These are phyloP conservation scores for Pestalotiopsis sp. DNA, from an alignment of 2,329 filamentous ascomycete genomes.

Conservation along the genomic window DNA sequence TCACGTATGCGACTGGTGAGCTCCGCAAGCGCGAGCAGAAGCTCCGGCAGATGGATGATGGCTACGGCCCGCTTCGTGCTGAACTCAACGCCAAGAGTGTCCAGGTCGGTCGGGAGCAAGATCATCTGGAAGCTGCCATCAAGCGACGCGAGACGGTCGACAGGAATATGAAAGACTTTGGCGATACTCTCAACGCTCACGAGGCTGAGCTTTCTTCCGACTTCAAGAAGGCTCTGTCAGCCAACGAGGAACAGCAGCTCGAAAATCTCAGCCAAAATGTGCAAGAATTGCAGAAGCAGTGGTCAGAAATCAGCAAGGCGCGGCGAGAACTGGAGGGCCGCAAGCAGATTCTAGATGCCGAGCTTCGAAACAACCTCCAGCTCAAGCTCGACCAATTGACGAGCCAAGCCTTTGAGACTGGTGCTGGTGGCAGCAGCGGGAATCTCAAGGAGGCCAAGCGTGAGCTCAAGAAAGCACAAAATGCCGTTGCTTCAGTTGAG, in stretches of 20 bases:
- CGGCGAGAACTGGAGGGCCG: conserved; percentile 78
- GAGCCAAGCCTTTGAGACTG: conserved; percentile 71
- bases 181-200: conserved; percentile 75
- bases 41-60: conserved; percentile 76
- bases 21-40: conserved; percentile 82
- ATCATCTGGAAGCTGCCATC: conserved; percentile 72
- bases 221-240: conserved; percentile 87
- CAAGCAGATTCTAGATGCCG: conserved; percentile 83
- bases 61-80: conserved; percentile 77
- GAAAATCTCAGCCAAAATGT: conserved; percentile 70
- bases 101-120: conserved; percentile 73
- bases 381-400: conserved; percentile 87
- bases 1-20: conserved; percentile 84
- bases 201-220: conserved; percentile 81
- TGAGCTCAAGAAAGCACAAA: conserved; percentile 78
- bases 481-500: conserved; percentile 68
- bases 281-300: conserved; percentile 75
- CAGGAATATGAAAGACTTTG: conserved; percentile 73
- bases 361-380: conserved; percentile 86
- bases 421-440: conserved; percentile 63
- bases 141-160: conserved; percentile 70
- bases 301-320: conserved; percentile 73
- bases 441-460: conserved; percentile 78
- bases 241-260: conserved; percentile 81
- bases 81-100: conserved; percentile 77